Evolutionary conservation across 805 yeast genomes (phyloP).

Genomic region (Yamadazyma olivae): DNA sequence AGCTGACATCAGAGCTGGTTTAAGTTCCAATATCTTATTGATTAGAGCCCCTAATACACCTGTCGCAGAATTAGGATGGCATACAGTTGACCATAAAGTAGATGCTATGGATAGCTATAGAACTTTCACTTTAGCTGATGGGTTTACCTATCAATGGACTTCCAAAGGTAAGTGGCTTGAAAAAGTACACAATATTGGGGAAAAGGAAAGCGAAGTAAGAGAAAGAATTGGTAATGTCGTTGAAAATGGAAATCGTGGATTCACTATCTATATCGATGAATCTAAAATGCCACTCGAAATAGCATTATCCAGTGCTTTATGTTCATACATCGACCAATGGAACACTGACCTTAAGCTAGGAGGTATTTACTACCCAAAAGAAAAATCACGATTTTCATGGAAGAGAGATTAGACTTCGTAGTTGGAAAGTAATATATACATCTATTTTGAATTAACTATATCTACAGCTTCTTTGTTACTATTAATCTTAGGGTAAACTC

Average conservation of each 20-base stretch:
- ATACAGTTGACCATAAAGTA: constrained; percentile 54
- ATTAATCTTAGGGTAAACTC: neutral
- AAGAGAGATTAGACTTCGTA: constrained; percentile 42
- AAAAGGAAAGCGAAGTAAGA: constrained; percentile 61
- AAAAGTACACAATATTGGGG: constrained; percentile 55
- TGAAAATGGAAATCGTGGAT: constrained; percentile 53
- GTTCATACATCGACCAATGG: constrained; percentile 67
- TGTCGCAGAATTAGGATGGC: constrained; percentile 62
- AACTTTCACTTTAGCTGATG: constrained; percentile 59
- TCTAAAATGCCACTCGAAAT: constrained; percentile 53
- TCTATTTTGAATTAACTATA: constrained; percentile 6
- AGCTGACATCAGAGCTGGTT: constrained; percentile 58
- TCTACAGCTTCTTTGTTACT: constrained; percentile 4
- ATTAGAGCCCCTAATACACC: constrained; percentile 49
- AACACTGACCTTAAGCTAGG: constrained; percentile 58
- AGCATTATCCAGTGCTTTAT: constrained; percentile 58
- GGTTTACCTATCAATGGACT: constrained; percentile 64
- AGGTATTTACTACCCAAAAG: constrained; percentile 59
- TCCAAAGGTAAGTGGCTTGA: constrained; percentile 56
- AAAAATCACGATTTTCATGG: constrained; percentile 50
- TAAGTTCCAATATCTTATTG: constrained; percentile 55
- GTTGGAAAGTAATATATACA: neutral
- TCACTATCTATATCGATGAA: constrained; percentile 54
- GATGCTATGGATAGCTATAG: constrained; percentile 62
- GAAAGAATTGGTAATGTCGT: constrained; percentile 60